A percentile compares a stretch with the other conserved stretches of the same genome.
Conservation (phyloP, 2,329 filamentous ascomycete species). For the Aspergillus latus region DNA sequence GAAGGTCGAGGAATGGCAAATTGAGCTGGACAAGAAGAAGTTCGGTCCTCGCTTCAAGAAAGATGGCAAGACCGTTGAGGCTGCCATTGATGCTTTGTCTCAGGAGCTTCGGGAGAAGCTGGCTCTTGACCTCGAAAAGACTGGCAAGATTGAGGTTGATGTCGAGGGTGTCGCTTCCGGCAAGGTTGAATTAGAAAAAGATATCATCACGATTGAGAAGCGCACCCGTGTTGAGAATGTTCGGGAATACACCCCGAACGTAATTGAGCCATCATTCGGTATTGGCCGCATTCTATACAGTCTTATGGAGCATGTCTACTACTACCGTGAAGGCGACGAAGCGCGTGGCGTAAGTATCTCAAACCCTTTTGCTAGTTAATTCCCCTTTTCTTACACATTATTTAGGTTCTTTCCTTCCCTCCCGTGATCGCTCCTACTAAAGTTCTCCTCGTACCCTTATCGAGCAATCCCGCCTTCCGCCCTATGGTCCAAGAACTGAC, state of each 20-base stretch:
- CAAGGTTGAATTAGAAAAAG: constrained; percentile 75
- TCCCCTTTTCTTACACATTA: constrained; percentile 15
- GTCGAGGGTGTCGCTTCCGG: constrained; percentile 67
- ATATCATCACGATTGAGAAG: constrained; percentile 81
- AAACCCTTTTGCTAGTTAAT: not conserved
- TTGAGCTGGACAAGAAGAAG: constrained; percentile 90
- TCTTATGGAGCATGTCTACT: constrained; percentile 92
- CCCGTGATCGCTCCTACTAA: constrained; percentile 86
- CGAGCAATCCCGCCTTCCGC: constrained; percentile 74
- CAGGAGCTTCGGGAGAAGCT: constrained; percentile 82
- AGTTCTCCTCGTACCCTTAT: constrained; percentile 87
- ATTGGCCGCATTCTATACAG: constrained; percentile 93
- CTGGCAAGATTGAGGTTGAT: constrained; percentile 74
- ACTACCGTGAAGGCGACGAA: constrained; percentile 81
- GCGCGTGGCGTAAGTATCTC: constrained; percentile 72
- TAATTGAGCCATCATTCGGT: constrained; percentile 96
- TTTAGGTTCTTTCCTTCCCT: constrained; percentile 69
- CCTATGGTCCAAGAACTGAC: constrained; percentile 74
- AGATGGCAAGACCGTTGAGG: constrained; percentile 81
- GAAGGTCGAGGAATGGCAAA: constrained; percentile 79
- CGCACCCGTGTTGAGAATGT: constrained; percentile 78
- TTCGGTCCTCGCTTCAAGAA: constrained; percentile 96
- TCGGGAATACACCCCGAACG: constrained; percentile 90
- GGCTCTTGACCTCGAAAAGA: constrained; percentile 68
- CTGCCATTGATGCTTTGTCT: constrained; percentile 69